Conservation (phyloP, 257 asterid species). For the Solanum sejunctum region DNA sequence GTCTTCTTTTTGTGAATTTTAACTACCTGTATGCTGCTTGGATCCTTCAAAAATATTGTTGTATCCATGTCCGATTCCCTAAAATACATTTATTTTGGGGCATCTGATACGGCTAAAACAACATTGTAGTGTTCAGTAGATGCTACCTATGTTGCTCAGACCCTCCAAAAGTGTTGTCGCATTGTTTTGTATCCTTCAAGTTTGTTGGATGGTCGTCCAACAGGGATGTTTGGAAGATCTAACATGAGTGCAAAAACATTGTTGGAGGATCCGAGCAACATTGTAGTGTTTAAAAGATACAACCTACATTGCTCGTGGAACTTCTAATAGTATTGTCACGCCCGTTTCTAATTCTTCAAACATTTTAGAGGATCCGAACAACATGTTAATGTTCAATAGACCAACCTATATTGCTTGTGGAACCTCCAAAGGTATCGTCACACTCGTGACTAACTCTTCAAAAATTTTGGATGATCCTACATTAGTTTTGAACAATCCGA, state of each 20-base stretch:
- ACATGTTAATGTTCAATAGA: neutral
- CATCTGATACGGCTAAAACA: neutral
- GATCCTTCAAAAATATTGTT: neutral
- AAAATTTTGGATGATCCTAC: rapidly evolving
- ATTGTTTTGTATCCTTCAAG: neutral
- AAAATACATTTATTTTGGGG: neutral
- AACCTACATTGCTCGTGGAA: neutral
- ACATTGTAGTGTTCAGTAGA: neutral
- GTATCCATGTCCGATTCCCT: neutral
- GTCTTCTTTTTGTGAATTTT: neutral
- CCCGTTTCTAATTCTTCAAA: neutral
- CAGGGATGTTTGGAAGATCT: neutral
- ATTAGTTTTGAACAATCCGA: neutral
- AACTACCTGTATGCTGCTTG: neutral
- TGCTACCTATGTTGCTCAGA: neutral
- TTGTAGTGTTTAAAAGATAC: neutral
- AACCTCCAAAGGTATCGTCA: neutral
- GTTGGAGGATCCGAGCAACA: neutral
- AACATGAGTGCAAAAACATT: neutral
- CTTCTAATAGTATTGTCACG: neutral
- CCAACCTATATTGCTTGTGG: neutral
- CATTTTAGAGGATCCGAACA: neutral
- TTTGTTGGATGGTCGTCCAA: neutral
- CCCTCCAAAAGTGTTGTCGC: neutral
- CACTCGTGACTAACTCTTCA: too few relatives aligned